Conservation (phyloP, 805 yeast genomes). For the Nakazawaea wickerhamii region DNA sequence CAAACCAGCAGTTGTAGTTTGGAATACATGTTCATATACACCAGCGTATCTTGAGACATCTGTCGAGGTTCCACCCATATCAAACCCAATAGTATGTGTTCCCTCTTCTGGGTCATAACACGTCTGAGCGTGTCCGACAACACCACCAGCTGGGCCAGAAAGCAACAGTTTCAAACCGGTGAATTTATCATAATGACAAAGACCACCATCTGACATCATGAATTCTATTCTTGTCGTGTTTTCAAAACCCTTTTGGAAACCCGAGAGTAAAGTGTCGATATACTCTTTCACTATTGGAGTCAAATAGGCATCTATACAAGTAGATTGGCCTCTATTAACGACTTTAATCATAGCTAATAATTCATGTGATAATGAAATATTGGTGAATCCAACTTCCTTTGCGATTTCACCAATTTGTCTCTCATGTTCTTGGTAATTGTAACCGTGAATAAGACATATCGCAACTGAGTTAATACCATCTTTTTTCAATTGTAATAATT, state of each 20-base stretch:
- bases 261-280: conserved; percentile 30
- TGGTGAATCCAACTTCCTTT: conserved; percentile 44
- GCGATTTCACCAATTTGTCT: conserved; percentile 29
- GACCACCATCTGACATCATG: conserved; percentile 58
- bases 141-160: conserved; percentile 62
- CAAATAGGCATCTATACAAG: conserved; percentile 36
- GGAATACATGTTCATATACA: conserved; percentile 26
- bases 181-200: conserved; percentile 46
- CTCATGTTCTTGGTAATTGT: conserved; percentile 34
- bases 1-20: conserved; percentile 28
- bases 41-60: conserved; percentile 30
- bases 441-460: conserved; percentile 30
- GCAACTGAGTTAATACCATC: conserved; percentile 28
- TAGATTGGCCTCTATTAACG: conserved; percentile 36
- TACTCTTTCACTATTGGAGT: conserved; percentile 39
- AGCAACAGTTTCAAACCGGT: conserved; percentile 48
- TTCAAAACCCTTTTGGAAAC: conserved; percentile 28
- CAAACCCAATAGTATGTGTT: conserved; percentile 27
- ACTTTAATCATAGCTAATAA: conserved; percentile 32
- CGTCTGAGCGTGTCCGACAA: conserved; percentile 51
- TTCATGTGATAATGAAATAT: conserved; percentile 30
- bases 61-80: conserved; percentile 35
- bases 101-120: conserved; percentile 34
- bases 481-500: conserved; percentile 21
- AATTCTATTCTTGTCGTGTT: conserved; percentile 36